These are phyloP conservation scores for Neopestalotiopsis sp. DNA, from an alignment of 2,329 filamentous ascomycete genomes.

Conservation along the genomic window DNA sequence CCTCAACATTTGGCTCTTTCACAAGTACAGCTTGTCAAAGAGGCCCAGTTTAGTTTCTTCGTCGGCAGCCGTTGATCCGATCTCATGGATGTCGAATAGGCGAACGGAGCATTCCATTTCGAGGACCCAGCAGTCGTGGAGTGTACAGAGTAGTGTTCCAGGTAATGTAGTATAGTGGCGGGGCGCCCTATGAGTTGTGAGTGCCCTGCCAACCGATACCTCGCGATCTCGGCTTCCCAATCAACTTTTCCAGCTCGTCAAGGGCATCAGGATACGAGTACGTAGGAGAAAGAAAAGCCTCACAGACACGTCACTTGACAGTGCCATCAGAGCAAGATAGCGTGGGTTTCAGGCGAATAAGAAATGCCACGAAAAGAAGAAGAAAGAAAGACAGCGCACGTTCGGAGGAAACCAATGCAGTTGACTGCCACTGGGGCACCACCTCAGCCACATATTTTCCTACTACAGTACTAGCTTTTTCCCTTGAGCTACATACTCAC, in stretches of 20 bases:
- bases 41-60: not conserved
- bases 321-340: not conserved
- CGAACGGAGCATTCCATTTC: not conserved
- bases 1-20: not conserved
- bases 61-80: not conserved
- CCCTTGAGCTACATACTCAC: no score
- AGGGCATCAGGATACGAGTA: not conserved
- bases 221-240: slow-evolving; percentile 1
- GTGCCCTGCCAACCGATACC: not conserved
- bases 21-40: not conserved
- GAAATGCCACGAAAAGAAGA: not conserved
- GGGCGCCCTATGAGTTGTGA: not conserved
- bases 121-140: not conserved
- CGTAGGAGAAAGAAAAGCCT: not conserved
- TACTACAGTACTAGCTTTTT: no score
- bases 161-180: not conserved
- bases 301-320: not conserved
- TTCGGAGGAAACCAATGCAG: not conserved
- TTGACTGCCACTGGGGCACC: not conserved
- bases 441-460: not conserved
- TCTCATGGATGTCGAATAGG: not conserved
- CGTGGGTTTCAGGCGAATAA: not conserved
- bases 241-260: not conserved
- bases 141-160: not conserved
- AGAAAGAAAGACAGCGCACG: not conserved